Conservation (phyloP, 495 filamentous ascomycete species). For the Bacidia gigantensis region DNA sequence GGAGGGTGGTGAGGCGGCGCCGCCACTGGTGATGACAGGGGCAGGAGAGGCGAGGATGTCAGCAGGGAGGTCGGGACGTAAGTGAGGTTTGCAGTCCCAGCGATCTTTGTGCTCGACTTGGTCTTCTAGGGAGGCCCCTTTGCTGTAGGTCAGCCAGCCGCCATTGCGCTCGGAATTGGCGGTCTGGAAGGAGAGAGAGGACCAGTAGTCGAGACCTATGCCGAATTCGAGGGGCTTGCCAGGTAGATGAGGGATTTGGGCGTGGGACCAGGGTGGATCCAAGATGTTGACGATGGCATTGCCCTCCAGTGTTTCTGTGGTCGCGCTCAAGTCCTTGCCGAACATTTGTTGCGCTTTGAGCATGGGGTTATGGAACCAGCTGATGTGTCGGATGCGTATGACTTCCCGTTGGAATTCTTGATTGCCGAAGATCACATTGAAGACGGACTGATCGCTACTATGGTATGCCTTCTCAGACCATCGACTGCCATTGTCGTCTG, state of each 20-base stretch:
- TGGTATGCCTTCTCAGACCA: constrained; percentile 5
- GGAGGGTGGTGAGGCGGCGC: not conserved
- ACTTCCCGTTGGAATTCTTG: constrained; percentile 8
- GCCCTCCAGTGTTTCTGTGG: not conserved
- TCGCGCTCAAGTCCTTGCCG: not conserved
- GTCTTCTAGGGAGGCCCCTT: not conserved
- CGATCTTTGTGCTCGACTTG: not conserved
- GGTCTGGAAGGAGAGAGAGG: constrained; percentile 1
- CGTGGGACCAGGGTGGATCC: not conserved
- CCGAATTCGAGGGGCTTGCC: constrained; percentile 6
- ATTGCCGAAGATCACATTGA: constrained; percentile 5
- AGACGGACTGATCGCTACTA: constrained; percentile 6
- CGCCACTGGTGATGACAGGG: not conserved
- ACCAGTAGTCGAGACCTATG: constrained; percentile 8
- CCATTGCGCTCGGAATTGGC: constrained; percentile 4
- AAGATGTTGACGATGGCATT: not conserved
- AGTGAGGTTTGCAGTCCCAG: constrained; percentile 4
- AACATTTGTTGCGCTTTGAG: not conserved
- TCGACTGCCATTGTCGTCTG: constrained; percentile 3
- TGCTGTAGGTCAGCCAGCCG: constrained; percentile 6
- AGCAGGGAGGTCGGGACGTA: not conserved
- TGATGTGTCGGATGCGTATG: not conserved
- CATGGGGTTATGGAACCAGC: not conserved
- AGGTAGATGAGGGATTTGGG: not conserved
- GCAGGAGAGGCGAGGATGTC: not conserved